Percentiles rank a stretch among this genome's conserved stretches.
Conservation (phyloP, 148 eudicot species). For the Cornus kousa region DNA sequence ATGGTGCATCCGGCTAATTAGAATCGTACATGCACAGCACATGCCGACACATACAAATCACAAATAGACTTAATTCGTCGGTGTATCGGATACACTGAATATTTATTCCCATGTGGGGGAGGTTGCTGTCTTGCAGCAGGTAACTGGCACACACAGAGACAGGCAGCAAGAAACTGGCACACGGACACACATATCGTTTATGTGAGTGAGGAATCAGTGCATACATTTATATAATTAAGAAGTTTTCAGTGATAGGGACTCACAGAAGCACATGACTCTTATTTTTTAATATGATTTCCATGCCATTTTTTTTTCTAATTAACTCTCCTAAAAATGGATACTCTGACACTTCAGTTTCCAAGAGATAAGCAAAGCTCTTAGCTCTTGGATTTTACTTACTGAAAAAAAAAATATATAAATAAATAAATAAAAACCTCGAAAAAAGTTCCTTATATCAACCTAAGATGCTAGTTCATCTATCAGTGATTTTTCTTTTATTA, state of each 20-base stretch:
- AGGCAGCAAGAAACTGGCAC: neutral
- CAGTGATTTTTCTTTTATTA: neutral
- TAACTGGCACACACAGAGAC: neutral
- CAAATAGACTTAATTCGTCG: no score
- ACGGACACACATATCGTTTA: neutral
- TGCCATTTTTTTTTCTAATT: neutral
- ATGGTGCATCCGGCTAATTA: no score
- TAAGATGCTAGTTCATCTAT: no score
- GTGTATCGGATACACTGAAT: no score
- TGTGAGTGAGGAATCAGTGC: constrained; percentile 16
- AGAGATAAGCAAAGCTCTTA: neutral
- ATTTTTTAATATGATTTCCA: neutral
- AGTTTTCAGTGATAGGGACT: neutral
- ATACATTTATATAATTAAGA: neutral
- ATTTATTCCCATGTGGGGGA: neutral
- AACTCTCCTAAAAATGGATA: neutral
- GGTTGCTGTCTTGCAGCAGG: neutral
- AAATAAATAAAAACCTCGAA: no score
- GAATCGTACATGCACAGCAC: no score
- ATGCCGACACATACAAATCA: no score
- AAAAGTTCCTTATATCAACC: neutral
- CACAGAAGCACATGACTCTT: constrained; percentile 10
- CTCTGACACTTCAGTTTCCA: neutral
- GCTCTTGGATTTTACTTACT: neutral
- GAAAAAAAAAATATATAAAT: no score